Evolutionary conservation across 495 filamentous ascomycete genomes (phyloP).

Genomic region (Lophium mytilinum): DNA sequence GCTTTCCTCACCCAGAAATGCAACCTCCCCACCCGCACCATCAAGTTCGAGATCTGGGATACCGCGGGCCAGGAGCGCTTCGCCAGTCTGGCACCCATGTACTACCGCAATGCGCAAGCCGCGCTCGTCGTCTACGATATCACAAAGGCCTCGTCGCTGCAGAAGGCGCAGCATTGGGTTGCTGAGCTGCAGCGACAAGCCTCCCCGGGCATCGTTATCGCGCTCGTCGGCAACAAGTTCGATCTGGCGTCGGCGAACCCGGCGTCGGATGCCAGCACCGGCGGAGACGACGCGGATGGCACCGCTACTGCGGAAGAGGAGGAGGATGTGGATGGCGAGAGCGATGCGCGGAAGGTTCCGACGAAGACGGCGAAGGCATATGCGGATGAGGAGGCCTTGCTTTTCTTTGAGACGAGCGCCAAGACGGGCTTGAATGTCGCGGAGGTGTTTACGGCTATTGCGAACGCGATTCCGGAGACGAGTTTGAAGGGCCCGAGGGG

Average conservation of each 20-base stretch:
- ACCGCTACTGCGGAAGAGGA: slow-evolving; percentile 43
- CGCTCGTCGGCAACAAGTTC: slow-evolving; percentile 94
- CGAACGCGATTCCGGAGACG: slow-evolving; percentile 92
- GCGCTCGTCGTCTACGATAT: slow-evolving; percentile 99
- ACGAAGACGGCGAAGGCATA: slow-evolving; percentile 85
- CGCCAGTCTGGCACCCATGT: slow-evolving; percentile 95
- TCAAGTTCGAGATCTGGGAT: slow-evolving; percentile 99
- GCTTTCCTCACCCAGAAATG: slow-evolving; percentile 99
- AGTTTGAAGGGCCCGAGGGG: slow-evolving; percentile 79
- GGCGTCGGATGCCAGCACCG: slow-evolving; percentile 32
- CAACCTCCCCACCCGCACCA: slow-evolving; percentile 87
- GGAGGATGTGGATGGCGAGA: slow-evolving; percentile 37
- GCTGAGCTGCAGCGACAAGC: slow-evolving; percentile 96
- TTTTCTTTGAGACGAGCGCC: slow-evolving; percentile 97
- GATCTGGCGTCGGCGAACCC: slow-evolving; percentile 58
- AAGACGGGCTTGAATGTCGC: slow-evolving; percentile 91
- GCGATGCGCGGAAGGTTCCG: slow-evolving; percentile 76
- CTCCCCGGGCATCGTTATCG: slow-evolving; percentile 95
- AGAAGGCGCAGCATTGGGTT: slow-evolving; percentile 98
- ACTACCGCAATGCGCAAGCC: slow-evolving; percentile 98
- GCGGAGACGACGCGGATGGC: slow-evolving; percentile 23
- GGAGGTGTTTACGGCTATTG: slow-evolving; percentile 97
- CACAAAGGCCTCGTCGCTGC: slow-evolving; percentile 89
- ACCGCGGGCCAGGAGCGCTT: slow-evolving; percentile 98
- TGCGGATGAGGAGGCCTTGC: slow-evolving; percentile 83